Evolutionary conservation across 164 flowering plant genomes (phyloP), one percentile per base, ranked within the genome.

Genomic region (Taxillus chinensis): DNA sequence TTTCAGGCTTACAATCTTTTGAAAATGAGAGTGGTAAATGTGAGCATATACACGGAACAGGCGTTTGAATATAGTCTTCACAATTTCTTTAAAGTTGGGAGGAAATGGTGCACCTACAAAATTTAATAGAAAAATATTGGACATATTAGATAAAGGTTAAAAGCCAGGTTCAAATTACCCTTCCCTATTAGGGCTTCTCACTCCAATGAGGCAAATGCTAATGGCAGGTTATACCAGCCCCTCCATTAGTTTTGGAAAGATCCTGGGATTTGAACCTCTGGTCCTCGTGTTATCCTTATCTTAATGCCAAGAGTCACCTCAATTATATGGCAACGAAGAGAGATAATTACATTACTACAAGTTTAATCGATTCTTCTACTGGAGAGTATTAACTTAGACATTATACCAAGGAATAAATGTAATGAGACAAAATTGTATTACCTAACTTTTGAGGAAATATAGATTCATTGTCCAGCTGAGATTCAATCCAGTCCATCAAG

Each of bases 31-130:
- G 60, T 93, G 95, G 59, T 93, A 93, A 17, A 93, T 89, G 73
- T 93, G 99, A 57, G 97, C 99, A 79, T 93, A 93, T 38, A 93
- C 97, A 68, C 99, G 96, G 76, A 93, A 93, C 62, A 93, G 67
- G n/a, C 99, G 82, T 64, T 93, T 93, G 78, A 93, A 90, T 67
- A 93, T 93, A 5, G 96, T 90, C 80, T 90, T 93, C 63, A 93
- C 99, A 55, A 93, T 95, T 17, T 90, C 99, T 80, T 77, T 84
- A 77, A 93, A 93, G 79, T 93, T 93, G 43, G 85, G 73, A 70
- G 99, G 99, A 70, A 93, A 93, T 37, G 97, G 97, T 15, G 92
- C 63, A 16, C 99, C 99, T 93, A 63, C 73, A 78, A 68, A 59
- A 60, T 11, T 54, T 11, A 45, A 59, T 39, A 39, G 15, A 45